Base-by-base conservation (phyloP, 176 grass and related monocot genomes). In the Urochloa ruziziensis region DNA sequence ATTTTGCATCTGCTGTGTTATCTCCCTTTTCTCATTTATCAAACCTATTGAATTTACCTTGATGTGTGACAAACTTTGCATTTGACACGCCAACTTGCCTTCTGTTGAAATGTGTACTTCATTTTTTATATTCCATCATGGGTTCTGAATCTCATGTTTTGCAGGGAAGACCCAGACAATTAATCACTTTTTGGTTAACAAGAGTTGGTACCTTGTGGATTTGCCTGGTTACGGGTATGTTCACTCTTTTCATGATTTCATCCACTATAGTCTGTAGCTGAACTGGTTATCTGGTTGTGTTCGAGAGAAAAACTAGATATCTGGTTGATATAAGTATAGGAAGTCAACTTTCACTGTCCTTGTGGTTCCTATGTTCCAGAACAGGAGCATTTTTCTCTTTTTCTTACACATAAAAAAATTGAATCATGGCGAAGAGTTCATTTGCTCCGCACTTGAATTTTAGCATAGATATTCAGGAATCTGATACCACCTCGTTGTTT, bases 101-200 rank as follows among this genome's bases (percentile, higher is more conserved):
- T 75, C 14, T 82, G 3, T 60, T 66, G 11, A 47, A 81, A 27
- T 33, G 14, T 44, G 9, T 1, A 65, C 8, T 25, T 30, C 3
- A 27, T 47, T 54, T 53, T 23, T 16, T 75, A 37, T 77, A 25
- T 46, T 43, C 49, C 2, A 4, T 78, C 8, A 74, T 82, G 10
- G 6, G 15, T 49, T 58, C 21, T 75, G 35, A 5, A 53, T 17
- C 64, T 7, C 80, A 71, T 76, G 9, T 88, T 87, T 32, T 66
- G 32, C 89, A 98, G 93, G 89, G 39, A 98, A 95, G 90, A 95
- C 91, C 39, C 96, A 95, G 69, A 87, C 92, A 35, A 95, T 98
- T 83, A 98, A 98, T 86, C 93, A 95, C 71, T 95, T 95, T 84
- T 80, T 98, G 88, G 81, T 98, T 75, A 95, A 95, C 83, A 98